These are phyloP conservation scores for Coccomyxa sp. DNA, from an alignment of 139 green algal genomes.

Conservation along the genomic window DNA sequence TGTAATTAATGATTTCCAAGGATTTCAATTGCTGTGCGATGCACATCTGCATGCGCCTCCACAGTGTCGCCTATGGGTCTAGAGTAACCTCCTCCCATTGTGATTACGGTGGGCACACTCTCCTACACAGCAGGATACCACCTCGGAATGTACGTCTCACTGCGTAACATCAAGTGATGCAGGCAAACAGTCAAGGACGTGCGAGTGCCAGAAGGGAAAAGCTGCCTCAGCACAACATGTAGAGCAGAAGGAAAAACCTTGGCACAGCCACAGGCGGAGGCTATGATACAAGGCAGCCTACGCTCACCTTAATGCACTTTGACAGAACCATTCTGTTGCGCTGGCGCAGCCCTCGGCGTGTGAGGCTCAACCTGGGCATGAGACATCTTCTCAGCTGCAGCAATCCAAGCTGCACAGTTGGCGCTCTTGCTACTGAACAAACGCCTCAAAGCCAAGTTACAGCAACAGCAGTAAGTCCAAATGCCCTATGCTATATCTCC, in stretches of 20 bases:
- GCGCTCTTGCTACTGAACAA: neutral
- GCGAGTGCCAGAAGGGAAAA: no score
- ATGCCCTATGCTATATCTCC: neutral
- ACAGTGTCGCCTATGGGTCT: slow-evolving; percentile 45
- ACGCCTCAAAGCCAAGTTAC: no score
- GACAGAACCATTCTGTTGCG: neutral
- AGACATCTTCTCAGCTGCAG: neutral
- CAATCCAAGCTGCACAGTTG: neutral
- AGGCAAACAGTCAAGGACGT: no score
- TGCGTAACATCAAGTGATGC: no score
- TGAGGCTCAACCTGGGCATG: neutral
- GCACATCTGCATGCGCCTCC: slow-evolving; percentile 49
- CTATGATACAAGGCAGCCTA: no score
- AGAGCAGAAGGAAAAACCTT: no score
- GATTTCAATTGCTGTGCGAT: slow-evolving; percentile 23
- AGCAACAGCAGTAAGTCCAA: neutral
- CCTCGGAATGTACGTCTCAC: neutral
- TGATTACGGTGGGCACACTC: slow-evolving; percentile 47
- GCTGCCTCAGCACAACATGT: no score
- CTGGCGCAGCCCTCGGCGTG: neutral
- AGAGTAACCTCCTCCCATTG: slow-evolving; percentile 68
- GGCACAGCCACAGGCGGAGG: no score
- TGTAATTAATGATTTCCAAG: neutral
- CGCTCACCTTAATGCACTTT: neutral
- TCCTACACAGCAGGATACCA: neutral